Evolutionary conservation across 345 rosid species (phyloP).

Genomic region (Raphanus sativus): DNA sequence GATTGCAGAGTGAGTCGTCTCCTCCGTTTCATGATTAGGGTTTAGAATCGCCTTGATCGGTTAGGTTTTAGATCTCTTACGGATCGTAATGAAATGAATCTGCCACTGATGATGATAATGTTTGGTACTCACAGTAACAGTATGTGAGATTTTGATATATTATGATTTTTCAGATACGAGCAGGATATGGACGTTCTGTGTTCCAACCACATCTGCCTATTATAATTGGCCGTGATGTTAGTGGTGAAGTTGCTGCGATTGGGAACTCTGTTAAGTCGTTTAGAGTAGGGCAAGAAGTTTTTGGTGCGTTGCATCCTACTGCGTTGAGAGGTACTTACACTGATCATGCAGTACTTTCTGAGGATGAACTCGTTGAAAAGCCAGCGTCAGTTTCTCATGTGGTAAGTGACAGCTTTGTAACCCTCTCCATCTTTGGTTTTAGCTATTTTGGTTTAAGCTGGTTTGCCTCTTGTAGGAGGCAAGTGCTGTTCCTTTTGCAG

Average conservation of each 20-base stretch:
- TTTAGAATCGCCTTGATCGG: not conserved
- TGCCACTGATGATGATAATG: not conserved
- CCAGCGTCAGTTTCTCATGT: slow-evolving; percentile 75
- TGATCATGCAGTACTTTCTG: slow-evolving; percentile 77
- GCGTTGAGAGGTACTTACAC: slow-evolving; percentile 91
- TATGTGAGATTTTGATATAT: not conserved
- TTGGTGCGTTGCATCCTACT: slow-evolving; percentile 97
- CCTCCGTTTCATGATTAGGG: not conserved
- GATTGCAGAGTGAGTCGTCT: slow-evolving; percentile 71
- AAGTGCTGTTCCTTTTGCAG: slow-evolving; percentile 91
- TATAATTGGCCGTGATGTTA: slow-evolving; percentile 88
- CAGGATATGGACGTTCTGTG: slow-evolving; percentile 96
- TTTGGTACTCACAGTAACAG: not conserved
- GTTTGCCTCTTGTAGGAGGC: slow-evolving; percentile 62
- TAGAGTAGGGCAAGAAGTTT: slow-evolving; percentile 79
- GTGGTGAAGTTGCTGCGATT: slow-evolving; percentile 85
- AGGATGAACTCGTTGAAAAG: slow-evolving; percentile 73
- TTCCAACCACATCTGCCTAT: slow-evolving; percentile 84
- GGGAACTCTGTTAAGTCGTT: slow-evolving; percentile 71
- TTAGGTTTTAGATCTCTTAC: slow-evolving; percentile 4
- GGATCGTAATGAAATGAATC: not conserved
- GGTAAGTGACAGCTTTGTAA: slow-evolving; percentile 40
- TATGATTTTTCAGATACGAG: slow-evolving; percentile 68
- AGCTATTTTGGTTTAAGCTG: not conserved
- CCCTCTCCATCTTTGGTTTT: not conserved